Evolutionary conservation across 169 alveolate genomes (phyloP), one percentile per base, ranked within the genome.

Genomic region (Eimeria tenella): DNA sequence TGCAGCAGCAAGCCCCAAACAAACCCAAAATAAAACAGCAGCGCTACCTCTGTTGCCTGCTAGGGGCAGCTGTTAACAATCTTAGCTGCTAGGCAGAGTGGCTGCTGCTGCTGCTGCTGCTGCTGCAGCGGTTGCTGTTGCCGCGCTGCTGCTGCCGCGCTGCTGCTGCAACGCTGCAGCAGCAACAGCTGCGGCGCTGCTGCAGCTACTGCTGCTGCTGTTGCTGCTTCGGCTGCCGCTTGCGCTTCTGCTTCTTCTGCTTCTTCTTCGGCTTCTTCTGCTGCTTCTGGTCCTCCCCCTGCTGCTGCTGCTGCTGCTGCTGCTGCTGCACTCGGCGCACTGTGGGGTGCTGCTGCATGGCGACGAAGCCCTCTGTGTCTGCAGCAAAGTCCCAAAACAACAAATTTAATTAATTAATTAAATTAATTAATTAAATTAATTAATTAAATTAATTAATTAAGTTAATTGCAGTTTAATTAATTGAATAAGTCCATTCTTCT

Each of bases 151-250:
- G n/a, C n/a, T n/a, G n/a, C n/a, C n/a, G n/a, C n/a, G n/a, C n/a
- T n/a, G n/a, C n/a, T n/a, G n/a, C n/a, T n/a, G n/a, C n/a, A n/a
- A n/a, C n/a, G n/a, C n/a, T n/a, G n/a, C n/a, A n/a, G n/a, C n/a
- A n/a, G n/a, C n/a, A n/a, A n/a, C n/a, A n/a, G n/a, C n/a, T n/a
- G n/a, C n/a, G n/a, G n/a, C 15, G 79, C 79, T 68, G 21, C 79
- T 68, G 50, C 79, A 9, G 79, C 21, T 15, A 19, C 25, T 68
- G 79, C 50, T 68, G 79, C 79, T 68, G 79, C 79, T 68, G 42
- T 19, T 68, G 79, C 79, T 68, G 79, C 42, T 68, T 13, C 50
- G 15, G 21, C 25, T 68, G 42, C 79, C 15, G 79, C 79, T 68
- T 7, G 25, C 15, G 42, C 79, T 15, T 7, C 79, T 19, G 79